Evolutionary conservation across 192 early-diverging fungal species (phyloP).

Genomic region (Rhizoclosmatium globosum): DNA sequence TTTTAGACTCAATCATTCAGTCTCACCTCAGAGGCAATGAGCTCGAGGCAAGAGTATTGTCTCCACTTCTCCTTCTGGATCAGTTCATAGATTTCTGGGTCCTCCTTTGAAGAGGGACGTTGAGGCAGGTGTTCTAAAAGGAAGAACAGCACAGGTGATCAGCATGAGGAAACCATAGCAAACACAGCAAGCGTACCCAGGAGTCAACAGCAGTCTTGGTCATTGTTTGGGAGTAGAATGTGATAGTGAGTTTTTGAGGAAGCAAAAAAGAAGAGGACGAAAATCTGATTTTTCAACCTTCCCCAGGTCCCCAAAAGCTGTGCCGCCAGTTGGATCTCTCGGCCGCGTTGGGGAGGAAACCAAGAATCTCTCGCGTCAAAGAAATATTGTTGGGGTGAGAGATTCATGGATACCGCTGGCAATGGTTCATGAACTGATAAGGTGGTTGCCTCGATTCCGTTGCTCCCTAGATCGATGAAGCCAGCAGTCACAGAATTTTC

Average conservation of each 20-base stretch:
- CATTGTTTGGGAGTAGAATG: conserved; percentile 1
- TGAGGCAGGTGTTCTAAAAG: conserved; percentile 65
- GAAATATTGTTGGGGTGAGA: too few relatives aligned
- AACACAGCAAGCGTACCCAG: conserved; percentile 4
- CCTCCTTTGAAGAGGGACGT: conserved; percentile 92
- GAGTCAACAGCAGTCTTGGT: conserved; percentile 25
- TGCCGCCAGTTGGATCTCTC: too few relatives aligned
- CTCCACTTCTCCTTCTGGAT: conserved; percentile 98
- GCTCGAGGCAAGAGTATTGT: conserved; percentile 97
- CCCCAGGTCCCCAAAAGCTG: too few relatives aligned
- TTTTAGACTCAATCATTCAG: too few relatives aligned
- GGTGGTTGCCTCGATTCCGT: too few relatives aligned
- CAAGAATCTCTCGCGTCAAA: too few relatives aligned
- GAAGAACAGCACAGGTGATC: background rate
- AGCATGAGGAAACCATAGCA: background rate
- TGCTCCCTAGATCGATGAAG: too few relatives aligned
- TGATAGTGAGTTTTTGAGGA: background rate
- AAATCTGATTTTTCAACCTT: too few relatives aligned
- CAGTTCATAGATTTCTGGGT: conserved; percentile 91
- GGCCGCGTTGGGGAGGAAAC: too few relatives aligned
- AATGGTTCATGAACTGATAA: too few relatives aligned
- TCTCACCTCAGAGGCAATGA: conserved; percentile 96
- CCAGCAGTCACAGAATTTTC: too few relatives aligned
- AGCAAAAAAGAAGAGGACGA: background rate
- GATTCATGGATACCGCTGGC: too few relatives aligned